Conservation (phyloP, 2,329 filamentous ascomycete genomes). For the Fusarium miscanthi region DNA sequence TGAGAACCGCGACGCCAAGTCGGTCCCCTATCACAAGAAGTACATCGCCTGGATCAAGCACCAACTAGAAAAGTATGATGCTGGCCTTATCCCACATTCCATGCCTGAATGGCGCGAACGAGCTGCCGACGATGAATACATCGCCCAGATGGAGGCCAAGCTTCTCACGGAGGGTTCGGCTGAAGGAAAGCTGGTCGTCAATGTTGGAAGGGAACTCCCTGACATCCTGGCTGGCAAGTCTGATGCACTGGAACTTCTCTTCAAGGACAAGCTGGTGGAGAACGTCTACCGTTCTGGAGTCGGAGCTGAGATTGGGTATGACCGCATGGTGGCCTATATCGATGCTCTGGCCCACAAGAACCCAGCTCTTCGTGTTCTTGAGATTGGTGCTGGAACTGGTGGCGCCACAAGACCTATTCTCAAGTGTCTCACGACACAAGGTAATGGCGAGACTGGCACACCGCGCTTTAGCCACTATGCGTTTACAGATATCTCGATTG, state of each 20-base stretch:
- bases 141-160: not conserved
- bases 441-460: not conserved
- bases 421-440: not conserved
- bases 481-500: constrained; percentile 5
- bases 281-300: constrained; percentile 3
- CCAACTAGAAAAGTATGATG: not conserved
- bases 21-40: not conserved
- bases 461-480: not conserved
- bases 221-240: not conserved
- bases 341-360: not conserved
- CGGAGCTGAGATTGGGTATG: not conserved
- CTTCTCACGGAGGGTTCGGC: not conserved
- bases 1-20: not conserved
- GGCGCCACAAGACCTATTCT: not conserved
- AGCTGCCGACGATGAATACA: not conserved
- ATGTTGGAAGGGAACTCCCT: constrained; percentile 1
- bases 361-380: not conserved
- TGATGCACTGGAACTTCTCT: constrained; percentile 5
- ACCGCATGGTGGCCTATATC: constrained; percentile 1
- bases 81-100: not conserved
- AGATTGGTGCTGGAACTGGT: not conserved
- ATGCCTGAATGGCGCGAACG: not conserved
- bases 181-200: constrained; percentile 4
- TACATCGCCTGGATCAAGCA: constrained; percentile 8
- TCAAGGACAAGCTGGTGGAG: constrained; percentile 6